Percentiles rank a stretch among this genome's conserved stretches.
Conservation (phyloP, 768 basidiomycete species). For the Leccinellum luteum region DNA sequence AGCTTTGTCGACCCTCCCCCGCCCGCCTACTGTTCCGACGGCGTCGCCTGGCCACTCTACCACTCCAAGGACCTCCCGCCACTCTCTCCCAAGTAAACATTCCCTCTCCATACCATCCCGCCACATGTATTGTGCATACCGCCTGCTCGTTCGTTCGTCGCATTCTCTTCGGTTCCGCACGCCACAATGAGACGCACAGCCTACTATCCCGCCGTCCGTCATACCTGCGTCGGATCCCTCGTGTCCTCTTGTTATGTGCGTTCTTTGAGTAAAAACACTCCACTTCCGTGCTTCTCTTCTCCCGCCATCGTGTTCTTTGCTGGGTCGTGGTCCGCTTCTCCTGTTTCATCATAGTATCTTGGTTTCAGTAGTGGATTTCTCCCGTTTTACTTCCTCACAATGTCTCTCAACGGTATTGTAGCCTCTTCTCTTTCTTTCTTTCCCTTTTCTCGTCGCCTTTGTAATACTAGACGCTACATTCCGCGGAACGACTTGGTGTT, state of each 20-base stretch:
- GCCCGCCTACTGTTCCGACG: slow-evolving; percentile 24
- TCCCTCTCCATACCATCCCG: neutral
- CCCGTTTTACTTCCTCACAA: neutral
- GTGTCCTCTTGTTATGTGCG: neutral
- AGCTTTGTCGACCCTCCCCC: slow-evolving; percentile 26
- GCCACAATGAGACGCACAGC: neutral
- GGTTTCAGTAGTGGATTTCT: neutral
- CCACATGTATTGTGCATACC: slow-evolving; percentile 3
- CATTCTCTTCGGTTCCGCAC: neutral
- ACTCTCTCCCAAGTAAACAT: neutral
- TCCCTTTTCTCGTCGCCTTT: neutral
- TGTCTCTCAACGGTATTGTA: neutral
- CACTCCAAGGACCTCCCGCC: slow-evolving; percentile 1
- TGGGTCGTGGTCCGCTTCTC: neutral
- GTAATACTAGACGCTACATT: neutral
- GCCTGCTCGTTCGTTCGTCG: neutral
- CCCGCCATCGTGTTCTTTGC: neutral
- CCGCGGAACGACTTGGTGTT: neutral
- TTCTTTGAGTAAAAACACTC: neutral
- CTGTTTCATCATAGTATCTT: neutral
- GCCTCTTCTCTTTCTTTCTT: neutral
- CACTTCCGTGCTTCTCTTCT: neutral
- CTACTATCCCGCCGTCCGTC: neutral
- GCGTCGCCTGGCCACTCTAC: slow-evolving; percentile 3
- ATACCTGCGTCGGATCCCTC: neutral